phyloP scores from a whole-genome alignment of 2,329 filamentous ascomycete genomes.

The Claviceps sorghi region DNA sequence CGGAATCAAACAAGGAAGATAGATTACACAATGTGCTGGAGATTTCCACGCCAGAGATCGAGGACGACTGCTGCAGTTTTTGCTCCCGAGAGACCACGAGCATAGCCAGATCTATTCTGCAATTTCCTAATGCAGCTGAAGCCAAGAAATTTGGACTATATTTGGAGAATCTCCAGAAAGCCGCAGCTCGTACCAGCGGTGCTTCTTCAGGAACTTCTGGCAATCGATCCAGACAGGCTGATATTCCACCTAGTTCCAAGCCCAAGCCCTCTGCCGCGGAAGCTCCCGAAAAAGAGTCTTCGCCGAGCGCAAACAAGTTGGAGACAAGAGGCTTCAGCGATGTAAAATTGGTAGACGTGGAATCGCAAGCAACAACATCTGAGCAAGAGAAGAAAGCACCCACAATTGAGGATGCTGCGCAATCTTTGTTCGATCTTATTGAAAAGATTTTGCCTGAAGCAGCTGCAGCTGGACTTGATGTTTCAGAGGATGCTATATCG shows the following conservation, averaged over 20 bases:
- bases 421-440: conserved; percentile 8
- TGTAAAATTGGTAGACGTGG: conserved; percentile 3
- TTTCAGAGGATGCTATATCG: conserved; percentile 6
- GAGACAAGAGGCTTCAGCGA: background rate
- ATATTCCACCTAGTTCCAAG: background rate
- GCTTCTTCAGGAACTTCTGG: background rate
- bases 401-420: conserved; percentile 7
- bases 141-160: conserved; percentile 8
- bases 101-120: conserved; percentile 7
- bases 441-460: conserved; percentile 9
- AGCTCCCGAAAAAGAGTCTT: background rate
- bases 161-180: conserved; percentile 7
- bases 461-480: conserved; percentile 1
- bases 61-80: conserved; percentile 12
- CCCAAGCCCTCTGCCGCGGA: background rate
- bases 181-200: background rate
- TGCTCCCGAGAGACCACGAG: background rate
- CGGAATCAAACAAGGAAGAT: conserved; percentile 3
- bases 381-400: background rate
- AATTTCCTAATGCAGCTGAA: conserved; percentile 7
- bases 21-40: conserved; percentile 10
- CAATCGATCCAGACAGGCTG: background rate
- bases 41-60: conserved; percentile 8
- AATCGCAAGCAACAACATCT: background rate
- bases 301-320: background rate